Base-by-base conservation (phyloP, 345 rosid genomes). In the Fremontodendron californicum region DNA sequence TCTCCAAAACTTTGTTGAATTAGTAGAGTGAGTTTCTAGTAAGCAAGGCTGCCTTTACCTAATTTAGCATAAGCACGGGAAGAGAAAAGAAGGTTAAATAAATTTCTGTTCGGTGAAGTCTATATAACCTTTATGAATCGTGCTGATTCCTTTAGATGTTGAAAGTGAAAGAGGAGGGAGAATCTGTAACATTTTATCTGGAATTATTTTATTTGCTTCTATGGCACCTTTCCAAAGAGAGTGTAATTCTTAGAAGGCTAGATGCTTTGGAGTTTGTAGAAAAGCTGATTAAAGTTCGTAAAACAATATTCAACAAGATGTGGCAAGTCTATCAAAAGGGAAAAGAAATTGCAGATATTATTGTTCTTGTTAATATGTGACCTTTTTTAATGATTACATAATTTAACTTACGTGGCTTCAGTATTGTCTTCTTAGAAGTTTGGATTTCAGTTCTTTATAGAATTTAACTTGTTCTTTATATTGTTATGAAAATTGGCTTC, bases 191-290 rank as follows among this genome's bases (percentile, higher is more conserved):
- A 2, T 33, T 71, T 71, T 31, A 8, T 71, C 45, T 49, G 45
- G 61, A 51, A 71, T 54, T 51, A 49, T 27, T 39, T 16, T 71
- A 19, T 19, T 71, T 52, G 19, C 45, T 51, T 69, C 55, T 27
- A 46, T 55, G 37, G 21, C 55, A 46, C 19, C 39, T 11, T 69
- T 69, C 6, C 13, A 16, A 68, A 68, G 54, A 25, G 37, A 68
- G 25, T 71, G 74, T 16, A 27, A 71, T 23, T 70, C 42, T 45
- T 48, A 71, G 60, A 71, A 71, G 42, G 75, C 10, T 33, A 18
- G 61, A 51, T 4, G 43, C 29, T 9, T 51, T 51, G 43, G 9
- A 33, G 19, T 51, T 71, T 19, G 31, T 19, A 10, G 62, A 25
- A 25, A 35, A 71, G 61, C 25, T 9, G 62, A 31, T n/a, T 49